Percentiles rank a stretch among this genome's conserved stretches.
These are phyloP conservation scores for Botryotinia calthae DNA, from an alignment of 2,329 filamentous ascomycete genomes.

Conservation along the genomic window DNA sequence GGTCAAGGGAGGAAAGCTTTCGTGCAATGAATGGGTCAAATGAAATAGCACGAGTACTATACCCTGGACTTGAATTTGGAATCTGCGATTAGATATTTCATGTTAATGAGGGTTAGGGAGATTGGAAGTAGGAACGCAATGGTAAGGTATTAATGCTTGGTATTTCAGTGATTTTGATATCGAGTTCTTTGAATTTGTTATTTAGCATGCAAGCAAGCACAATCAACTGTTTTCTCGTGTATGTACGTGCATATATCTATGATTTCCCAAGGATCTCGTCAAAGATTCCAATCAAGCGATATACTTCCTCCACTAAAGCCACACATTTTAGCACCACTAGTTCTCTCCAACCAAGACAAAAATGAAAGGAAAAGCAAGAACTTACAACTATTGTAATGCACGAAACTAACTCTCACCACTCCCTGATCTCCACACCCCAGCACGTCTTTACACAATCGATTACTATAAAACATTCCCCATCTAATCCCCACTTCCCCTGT, in stretches of 20 bases:
- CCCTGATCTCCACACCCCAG: conserved; percentile 59
- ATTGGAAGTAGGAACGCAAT: not conserved
- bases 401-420: conserved; percentile 66
- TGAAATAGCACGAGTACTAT: not conserved
- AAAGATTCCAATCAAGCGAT: conserved; percentile 50
- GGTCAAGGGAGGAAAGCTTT: not conserved
- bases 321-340: conserved; percentile 22
- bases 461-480: conserved; percentile 68
- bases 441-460: conserved; percentile 58
- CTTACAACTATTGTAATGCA: conserved; percentile 70
- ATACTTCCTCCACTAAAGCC: conserved; percentile 53
- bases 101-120: too few relatives aligned
- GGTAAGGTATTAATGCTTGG: not conserved
- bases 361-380: conserved; percentile 24
- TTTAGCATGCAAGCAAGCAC: not conserved
- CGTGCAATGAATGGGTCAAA: not conserved
- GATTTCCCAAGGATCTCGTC: conserved; percentile 40
- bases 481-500: conserved; percentile 56
- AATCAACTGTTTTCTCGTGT: not conserved
- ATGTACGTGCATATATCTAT: not conserved
- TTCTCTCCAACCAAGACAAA: not conserved
- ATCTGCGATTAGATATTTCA: not conserved
- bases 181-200: not conserved
- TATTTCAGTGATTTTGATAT: not conserved
- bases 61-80: conserved; percentile 6